phyloP scores from a whole-genome alignment of 2,329 filamentous ascomycete species.

The Lecanoromycetidae sp. region DNA sequence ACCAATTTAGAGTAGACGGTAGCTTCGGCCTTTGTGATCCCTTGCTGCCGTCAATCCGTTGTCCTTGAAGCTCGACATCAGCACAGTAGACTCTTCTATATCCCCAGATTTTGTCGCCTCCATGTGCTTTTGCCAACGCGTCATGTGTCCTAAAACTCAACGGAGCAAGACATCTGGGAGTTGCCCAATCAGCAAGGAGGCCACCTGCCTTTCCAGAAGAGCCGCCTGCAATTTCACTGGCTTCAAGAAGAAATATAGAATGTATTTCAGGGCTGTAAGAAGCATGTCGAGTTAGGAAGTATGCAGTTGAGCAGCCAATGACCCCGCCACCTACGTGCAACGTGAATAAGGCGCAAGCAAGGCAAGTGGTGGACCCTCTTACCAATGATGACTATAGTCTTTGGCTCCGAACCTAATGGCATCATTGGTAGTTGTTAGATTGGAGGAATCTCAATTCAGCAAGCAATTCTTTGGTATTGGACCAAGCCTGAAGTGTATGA shows the following conservation, averaged over 20 bases:
- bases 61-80: slow-evolving; percentile 8
- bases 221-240: slow-evolving; percentile 6
- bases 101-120: slow-evolving; percentile 12
- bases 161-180: slow-evolving; percentile 7
- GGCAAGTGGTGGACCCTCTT: not conserved
- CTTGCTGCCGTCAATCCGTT: not conserved
- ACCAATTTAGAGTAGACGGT: slow-evolving; percentile 5
- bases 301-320: slow-evolving; percentile 12
- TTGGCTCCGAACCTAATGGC: not conserved
- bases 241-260: slow-evolving; percentile 8
- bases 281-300: slow-evolving; percentile 9
- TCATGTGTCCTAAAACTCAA: slow-evolving; percentile 9
- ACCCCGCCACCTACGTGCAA: slow-evolving; percentile 6
- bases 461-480: no score
- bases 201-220: slow-evolving; percentile 10
- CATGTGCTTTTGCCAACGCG: slow-evolving; percentile 7
- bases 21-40: not conserved
- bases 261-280: slow-evolving; percentile 8
- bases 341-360: not conserved
- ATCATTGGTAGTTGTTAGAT: no score
- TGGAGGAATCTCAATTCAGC: no score
- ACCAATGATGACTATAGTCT: slow-evolving; percentile 1
- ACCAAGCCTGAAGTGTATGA: no score
- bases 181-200: slow-evolving; percentile 12
- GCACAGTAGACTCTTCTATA: slow-evolving; percentile 8